phyloP scores from a whole-genome alignment of 331 rosid genomes.

The Spiraea crenata region DNA sequence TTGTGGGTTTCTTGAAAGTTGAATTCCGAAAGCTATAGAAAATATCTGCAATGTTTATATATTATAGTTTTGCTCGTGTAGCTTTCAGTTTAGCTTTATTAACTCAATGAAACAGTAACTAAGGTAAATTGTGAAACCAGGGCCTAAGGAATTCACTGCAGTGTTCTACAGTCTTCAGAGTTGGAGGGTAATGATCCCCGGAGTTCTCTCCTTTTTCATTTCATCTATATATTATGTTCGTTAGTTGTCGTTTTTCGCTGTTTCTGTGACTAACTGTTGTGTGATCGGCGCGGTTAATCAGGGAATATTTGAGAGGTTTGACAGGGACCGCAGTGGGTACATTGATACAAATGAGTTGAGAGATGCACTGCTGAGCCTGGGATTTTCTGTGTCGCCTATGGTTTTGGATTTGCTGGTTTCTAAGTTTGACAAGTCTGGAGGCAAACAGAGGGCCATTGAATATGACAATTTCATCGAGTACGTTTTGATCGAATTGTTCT shows the following conservation, averaged over 20 bases:
- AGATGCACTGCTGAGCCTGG: constrained; percentile 84
- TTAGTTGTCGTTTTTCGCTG: not conserved
- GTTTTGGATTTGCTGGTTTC: constrained; percentile 88
- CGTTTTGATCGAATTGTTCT: not conserved
- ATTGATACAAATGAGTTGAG: constrained; percentile 72
- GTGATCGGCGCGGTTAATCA: constrained; percentile 23
- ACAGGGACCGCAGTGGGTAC: constrained; percentile 83
- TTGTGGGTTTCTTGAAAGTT: not conserved
- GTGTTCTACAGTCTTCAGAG: constrained; percentile 89
- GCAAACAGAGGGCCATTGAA: constrained; percentile 71
- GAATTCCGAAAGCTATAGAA: not conserved
- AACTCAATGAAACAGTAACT: not conserved
- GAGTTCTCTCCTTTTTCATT: too few relatives aligned
- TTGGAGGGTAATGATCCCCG: constrained; percentile 70
- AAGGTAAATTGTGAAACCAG: constrained; percentile 30
- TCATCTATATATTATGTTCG: too few relatives aligned
- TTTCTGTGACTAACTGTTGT: not conserved
- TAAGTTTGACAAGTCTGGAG: constrained; percentile 92
- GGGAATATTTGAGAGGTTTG: constrained; percentile 83
- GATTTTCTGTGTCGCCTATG: constrained; percentile 70
- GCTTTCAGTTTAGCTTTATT: too few relatives aligned
- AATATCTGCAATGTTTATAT: not conserved
- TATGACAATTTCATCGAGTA: constrained; percentile 97
- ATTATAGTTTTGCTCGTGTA: too few relatives aligned
- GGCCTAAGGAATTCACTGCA: constrained; percentile 89